Conservation (phyloP, 2,329 filamentous ascomycete genomes). For the Pseudogymnoascus sp. region DNA sequence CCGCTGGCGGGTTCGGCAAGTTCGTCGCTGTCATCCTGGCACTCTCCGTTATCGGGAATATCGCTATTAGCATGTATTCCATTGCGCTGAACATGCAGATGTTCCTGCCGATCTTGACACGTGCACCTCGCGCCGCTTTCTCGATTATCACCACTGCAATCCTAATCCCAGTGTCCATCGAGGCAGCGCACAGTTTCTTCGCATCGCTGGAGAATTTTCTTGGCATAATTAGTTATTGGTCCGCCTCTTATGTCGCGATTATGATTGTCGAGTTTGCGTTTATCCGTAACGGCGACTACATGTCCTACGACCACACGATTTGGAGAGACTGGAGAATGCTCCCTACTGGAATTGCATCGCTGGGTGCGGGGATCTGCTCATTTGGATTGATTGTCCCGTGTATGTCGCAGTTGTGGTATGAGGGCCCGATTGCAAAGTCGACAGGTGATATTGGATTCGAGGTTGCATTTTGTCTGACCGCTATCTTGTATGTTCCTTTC, state of each 20-base stretch:
- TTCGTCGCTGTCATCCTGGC: slow-evolving; percentile 52
- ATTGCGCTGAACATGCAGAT: slow-evolving; percentile 58
- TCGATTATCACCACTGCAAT: slow-evolving; percentile 48
- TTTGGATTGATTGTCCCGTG: slow-evolving; percentile 46
- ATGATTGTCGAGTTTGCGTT: slow-evolving; percentile 29
- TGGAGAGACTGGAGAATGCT: slow-evolving; percentile 32
- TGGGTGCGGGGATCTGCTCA: slow-evolving; percentile 29
- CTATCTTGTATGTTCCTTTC: slow-evolving; percentile 36
- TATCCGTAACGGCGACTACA: slow-evolving; percentile 26
- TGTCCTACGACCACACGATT: slow-evolving; percentile 27
- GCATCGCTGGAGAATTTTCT: slow-evolving; percentile 21
- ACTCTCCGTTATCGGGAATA: slow-evolving; percentile 49
- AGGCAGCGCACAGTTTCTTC: slow-evolving; percentile 48
- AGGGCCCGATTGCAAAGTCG: slow-evolving; percentile 47
- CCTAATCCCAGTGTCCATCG: slow-evolving; percentile 49
- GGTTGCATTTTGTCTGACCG: slow-evolving; percentile 44
- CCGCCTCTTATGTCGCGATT: slow-evolving; percentile 26
- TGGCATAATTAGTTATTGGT: slow-evolving; percentile 26
- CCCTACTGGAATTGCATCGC: slow-evolving; percentile 33
- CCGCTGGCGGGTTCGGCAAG: slow-evolving; percentile 51
- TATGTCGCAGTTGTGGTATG: slow-evolving; percentile 54
- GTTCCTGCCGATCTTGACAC: slow-evolving; percentile 45
- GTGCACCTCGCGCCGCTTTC: slow-evolving; percentile 49
- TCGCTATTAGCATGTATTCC: slow-evolving; percentile 51
- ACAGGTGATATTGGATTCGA: slow-evolving; percentile 61